Conservation (phyloP, 1,284 basidiomycete species). For the Cutaneotrichosporon cyanovorans region DNA sequence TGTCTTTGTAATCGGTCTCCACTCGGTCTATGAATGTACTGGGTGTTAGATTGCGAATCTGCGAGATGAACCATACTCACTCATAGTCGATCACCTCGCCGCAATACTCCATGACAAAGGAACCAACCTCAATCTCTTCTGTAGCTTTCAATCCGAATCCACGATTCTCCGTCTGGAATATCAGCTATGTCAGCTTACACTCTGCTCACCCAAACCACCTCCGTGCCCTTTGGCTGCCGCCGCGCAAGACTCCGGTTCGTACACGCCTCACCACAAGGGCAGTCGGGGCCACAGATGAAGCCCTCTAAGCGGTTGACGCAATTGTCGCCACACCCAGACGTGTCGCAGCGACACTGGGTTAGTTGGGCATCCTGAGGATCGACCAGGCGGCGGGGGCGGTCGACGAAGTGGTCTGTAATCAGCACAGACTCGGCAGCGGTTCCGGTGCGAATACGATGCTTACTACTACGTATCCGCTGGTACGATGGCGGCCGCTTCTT, state of each 20-base stretch:
- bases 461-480: slow-evolving; percentile 28
- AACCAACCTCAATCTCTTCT: slow-evolving; percentile 43
- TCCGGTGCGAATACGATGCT: slow-evolving; percentile 9
- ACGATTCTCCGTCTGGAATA: slow-evolving; percentile 42
- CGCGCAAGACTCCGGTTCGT: slow-evolving; percentile 36
- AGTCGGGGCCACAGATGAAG: slow-evolving; percentile 47
- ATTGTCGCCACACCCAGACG: slow-evolving; percentile 42
- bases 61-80: slow-evolving; percentile 13
- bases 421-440: background rate
- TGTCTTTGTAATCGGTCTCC: slow-evolving; percentile 32
- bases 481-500: slow-evolving; percentile 41
- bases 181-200: background rate
- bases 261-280: slow-evolving; percentile 44
- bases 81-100: slow-evolving; percentile 45
- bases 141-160: slow-evolving; percentile 47
- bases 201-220: slow-evolving; percentile 37
- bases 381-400: background rate
- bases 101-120: slow-evolving; percentile 49
- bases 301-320: slow-evolving; percentile 50
- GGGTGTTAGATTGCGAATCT: background rate
- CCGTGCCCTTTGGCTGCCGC: slow-evolving; percentile 29
- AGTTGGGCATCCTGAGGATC: background rate
- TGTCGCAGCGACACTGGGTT: slow-evolving; percentile 43
- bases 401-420: slow-evolving; percentile 8
- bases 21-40: slow-evolving; percentile 41